Conservation (phyloP, 108 stramenopile species). For the Cyclostephanos tholiformis region DNA sequence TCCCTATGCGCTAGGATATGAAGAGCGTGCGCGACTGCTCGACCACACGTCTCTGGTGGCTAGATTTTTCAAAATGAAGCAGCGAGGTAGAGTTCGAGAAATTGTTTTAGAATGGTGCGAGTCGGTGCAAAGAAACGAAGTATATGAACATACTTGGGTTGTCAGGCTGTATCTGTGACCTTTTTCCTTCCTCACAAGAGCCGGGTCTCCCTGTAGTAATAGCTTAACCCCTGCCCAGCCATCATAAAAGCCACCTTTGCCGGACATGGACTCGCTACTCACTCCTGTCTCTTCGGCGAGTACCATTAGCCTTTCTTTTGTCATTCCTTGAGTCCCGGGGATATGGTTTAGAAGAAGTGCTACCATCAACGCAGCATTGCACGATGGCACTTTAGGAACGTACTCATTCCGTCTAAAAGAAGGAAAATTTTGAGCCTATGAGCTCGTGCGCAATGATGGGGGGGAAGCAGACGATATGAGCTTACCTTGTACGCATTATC, state of each 20-base stretch:
- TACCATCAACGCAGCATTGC: conserved; percentile 58
- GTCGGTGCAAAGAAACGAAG: not conserved
- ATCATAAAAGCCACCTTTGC: conserved; percentile 60
- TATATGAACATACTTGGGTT: conserved; percentile 24
- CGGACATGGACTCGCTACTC: conserved; percentile 66
- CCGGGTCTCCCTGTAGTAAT: conserved; percentile 55
- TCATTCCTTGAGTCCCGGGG: conserved; percentile 45
- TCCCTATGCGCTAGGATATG: conserved; percentile 56
- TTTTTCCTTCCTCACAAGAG: conserved; percentile 56
- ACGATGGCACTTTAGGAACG: conserved; percentile 55
- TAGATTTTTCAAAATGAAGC: not conserved
- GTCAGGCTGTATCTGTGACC: conserved; percentile 49
- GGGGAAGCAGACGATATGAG: not conserved
- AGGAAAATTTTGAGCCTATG: not conserved
- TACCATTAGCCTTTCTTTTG: conserved; percentile 62
- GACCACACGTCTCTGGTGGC: conserved; percentile 46
- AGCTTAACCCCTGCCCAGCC: conserved; percentile 58
- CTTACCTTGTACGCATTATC: conserved; percentile 29
- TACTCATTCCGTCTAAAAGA: conserved; percentile 45
- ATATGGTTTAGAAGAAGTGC: conserved; percentile 53
- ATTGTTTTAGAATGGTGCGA: not conserved
- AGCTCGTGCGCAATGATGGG: not conserved
- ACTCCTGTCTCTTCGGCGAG: conserved; percentile 59
- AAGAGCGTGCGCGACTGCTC: conserved; percentile 52
- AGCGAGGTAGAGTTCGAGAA: not conserved